Percentiles rank a stretch among this genome's conserved stretches.
phyloP scores from a whole-genome alignment of 257 asterid genomes.

The Nicotiana attenuata region DNA sequence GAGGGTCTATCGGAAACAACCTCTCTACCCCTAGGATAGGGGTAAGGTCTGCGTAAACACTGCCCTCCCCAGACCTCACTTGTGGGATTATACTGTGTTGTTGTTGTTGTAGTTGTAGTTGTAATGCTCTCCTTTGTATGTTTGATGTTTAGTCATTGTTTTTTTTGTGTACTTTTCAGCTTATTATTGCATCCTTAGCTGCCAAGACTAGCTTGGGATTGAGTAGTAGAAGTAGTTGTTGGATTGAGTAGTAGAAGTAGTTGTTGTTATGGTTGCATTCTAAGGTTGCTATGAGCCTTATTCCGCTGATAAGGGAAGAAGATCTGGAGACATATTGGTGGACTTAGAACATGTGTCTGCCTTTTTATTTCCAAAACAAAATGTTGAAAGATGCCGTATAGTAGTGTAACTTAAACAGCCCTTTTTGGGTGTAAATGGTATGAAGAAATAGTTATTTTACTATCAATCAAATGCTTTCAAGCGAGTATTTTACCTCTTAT shows the following conservation, averaged over 20 bases:
- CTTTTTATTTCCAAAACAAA: not conserved
- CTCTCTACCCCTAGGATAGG: too few relatives aligned
- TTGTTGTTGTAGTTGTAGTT: too few relatives aligned
- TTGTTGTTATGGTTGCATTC: not conserved
- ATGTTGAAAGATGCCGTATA: not conserved
- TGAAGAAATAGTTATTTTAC: not conserved
- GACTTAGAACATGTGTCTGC: not conserved
- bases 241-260: not conserved
- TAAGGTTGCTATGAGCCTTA: not conserved
- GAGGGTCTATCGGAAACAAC: too few relatives aligned
- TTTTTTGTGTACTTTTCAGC: not conserved
- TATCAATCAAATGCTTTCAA: not conserved
- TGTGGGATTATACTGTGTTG: too few relatives aligned
- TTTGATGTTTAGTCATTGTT: slow-evolving; percentile 28
- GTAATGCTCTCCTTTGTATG: slow-evolving; percentile 25
- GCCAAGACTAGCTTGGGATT: not conserved
- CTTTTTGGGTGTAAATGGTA: not conserved
- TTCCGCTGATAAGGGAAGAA: not conserved
- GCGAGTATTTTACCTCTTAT: not conserved
- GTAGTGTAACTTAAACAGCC: not conserved
- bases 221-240: not conserved
- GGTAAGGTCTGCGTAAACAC: too few relatives aligned
- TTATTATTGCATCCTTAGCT: slow-evolving; percentile 2
- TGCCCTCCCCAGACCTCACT: too few relatives aligned
- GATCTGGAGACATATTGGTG: not conserved